Evolutionary conservation across 2,329 filamentous ascomycete genomes (phyloP).

Genomic region (Cordyceps cateniannulata): DNA sequence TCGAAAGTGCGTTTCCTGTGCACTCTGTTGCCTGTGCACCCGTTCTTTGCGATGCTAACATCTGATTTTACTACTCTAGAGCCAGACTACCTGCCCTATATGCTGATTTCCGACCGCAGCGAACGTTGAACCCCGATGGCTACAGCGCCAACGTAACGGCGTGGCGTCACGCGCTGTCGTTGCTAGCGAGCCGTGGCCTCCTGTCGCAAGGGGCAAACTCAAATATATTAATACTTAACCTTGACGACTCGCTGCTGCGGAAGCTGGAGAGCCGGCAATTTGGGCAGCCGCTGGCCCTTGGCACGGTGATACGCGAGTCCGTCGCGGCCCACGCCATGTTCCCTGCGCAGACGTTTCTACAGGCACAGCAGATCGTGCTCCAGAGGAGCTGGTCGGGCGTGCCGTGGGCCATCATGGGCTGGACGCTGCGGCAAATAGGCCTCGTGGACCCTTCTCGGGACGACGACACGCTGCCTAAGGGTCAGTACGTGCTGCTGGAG

Average conservation of each 20-base stretch:
- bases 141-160: slow-evolving; percentile 73
- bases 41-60: neutral
- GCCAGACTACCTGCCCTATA: slow-evolving; percentile 79
- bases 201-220: slow-evolving; percentile 35
- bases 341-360: slow-evolving; percentile 61
- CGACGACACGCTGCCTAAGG: slow-evolving; percentile 52
- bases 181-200: slow-evolving; percentile 58
- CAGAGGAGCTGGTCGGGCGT: slow-evolving; percentile 60
- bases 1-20: slow-evolving; percentile 37
- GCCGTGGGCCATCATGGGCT: slow-evolving; percentile 65
- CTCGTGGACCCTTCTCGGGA: slow-evolving; percentile 42
- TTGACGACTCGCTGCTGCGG: slow-evolving; percentile 59
- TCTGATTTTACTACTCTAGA: slow-evolving; percentile 34
- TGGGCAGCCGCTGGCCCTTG: slow-evolving; percentile 74
- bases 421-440: slow-evolving; percentile 68
- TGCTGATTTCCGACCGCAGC: slow-evolving; percentile 74
- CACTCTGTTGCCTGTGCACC: no score
- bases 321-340: slow-evolving; percentile 63
- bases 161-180: slow-evolving; percentile 70
- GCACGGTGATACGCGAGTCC: slow-evolving; percentile 70
- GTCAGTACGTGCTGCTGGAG: slow-evolving; percentile 58
- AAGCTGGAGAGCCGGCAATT: slow-evolving; percentile 70
- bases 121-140: slow-evolving; percentile 74
- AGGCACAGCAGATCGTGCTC: slow-evolving; percentile 63
- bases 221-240: slow-evolving; percentile 45